Conservation (phyloP, 169 alveolate species). For the Babesia bovis region DNA sequence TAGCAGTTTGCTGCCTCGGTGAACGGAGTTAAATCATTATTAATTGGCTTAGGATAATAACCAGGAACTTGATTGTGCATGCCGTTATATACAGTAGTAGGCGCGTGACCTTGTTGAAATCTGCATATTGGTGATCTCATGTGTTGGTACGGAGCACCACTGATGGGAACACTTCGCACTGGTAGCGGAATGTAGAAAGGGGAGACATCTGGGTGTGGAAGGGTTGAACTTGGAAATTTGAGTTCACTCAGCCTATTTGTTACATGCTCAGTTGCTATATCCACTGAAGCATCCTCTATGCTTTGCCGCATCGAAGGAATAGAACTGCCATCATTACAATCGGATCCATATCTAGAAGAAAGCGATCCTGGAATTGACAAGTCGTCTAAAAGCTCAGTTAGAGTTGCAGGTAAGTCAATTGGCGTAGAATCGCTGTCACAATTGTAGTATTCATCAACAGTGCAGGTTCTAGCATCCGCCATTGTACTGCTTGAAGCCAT, state of each 20-base stretch:
- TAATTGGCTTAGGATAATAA: neutral
- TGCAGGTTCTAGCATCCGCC: neutral
- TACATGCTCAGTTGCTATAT: neutral
- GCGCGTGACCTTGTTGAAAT: neutral
- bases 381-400: slow-evolving; percentile 13
- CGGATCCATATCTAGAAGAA: neutral
- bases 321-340: neutral
- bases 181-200: neutral
- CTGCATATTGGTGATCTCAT: neutral
- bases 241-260: neutral
- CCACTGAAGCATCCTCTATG: neutral
- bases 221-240: neutral
- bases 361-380: neutral
- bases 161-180: neutral
- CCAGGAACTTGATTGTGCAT: neutral
- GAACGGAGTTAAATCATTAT: neutral
- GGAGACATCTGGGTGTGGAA: neutral
- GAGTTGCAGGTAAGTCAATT: neutral
- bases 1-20: neutral
- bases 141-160: neutral
- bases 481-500: neutral
- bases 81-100: neutral
- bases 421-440: slow-evolving; percentile 3
- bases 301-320: neutral
- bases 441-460: neutral